These are phyloP conservation scores for Pichia rugopelliculosa DNA, from an alignment of 805 yeast species.

Conservation along the genomic window DNA sequence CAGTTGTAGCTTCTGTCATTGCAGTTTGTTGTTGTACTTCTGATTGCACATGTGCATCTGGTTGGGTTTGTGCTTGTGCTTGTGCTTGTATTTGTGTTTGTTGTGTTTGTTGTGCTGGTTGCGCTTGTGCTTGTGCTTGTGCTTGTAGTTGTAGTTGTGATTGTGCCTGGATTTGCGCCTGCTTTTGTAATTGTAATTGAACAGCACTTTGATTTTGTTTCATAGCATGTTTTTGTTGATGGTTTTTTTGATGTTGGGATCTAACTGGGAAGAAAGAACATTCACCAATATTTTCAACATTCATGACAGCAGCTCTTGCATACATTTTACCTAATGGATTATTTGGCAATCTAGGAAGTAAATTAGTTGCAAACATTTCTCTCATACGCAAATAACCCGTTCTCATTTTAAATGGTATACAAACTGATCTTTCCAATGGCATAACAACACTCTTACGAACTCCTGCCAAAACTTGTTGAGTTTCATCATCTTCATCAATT, in stretches of 20 bases:
- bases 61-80: constrained; percentile 5
- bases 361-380: constrained; percentile 88
- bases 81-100: too few relatives aligned
- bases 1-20: background rate
- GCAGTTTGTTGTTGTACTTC: background rate
- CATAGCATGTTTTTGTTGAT: constrained; percentile 12
- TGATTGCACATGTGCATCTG: background rate
- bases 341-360: constrained; percentile 52
- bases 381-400: constrained; percentile 77
- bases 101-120: too few relatives aligned
- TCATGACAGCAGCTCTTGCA: constrained; percentile 72
- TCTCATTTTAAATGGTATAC: constrained; percentile 64
- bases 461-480: constrained; percentile 85
- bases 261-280: constrained; percentile 45
- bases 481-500: constrained; percentile 85
- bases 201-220: constrained; percentile 10
- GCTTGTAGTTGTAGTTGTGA: constrained; percentile 5
- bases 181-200: constrained; percentile 12
- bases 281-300: constrained; percentile 64
- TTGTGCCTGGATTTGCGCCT: constrained; percentile 5
- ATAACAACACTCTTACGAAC: constrained; percentile 71
- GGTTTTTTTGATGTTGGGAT: constrained; percentile 34
- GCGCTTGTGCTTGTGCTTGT: constrained; percentile 2
- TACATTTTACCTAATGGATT: constrained; percentile 67
- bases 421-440: constrained; percentile 72